These are phyloP conservation scores for Primulina tabacum DNA, from an alignment of 257 asterid species.

Conservation along the genomic window DNA sequence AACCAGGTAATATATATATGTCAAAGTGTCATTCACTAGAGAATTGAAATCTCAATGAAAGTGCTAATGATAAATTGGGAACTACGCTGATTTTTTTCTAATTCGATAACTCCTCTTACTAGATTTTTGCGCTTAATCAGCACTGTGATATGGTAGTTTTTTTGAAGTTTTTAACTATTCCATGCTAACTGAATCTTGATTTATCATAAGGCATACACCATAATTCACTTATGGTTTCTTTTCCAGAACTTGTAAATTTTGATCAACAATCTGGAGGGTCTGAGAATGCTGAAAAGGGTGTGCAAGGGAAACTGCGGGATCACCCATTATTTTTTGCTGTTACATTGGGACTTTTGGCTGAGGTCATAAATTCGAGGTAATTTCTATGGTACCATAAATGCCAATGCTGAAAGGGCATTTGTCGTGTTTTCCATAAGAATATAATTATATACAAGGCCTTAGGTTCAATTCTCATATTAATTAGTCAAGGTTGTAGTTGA, in stretches of 20 bases:
- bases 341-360: constrained; percentile 80
- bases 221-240: constrained; percentile 22
- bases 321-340: constrained; percentile 90
- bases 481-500: neutral
- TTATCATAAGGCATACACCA: neutral
- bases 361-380: constrained; percentile 92
- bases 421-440: neutral
- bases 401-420: neutral
- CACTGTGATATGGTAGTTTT: too few species aligned
- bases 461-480: constrained; percentile 6
- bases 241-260: constrained; percentile 37
- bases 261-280: constrained; percentile 36
- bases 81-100: neutral
- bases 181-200: neutral
- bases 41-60: neutral
- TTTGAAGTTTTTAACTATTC: too few species aligned
- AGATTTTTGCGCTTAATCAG: too few species aligned
- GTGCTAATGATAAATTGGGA: neutral
- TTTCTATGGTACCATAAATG: constrained; percentile 11
- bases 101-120: too few species aligned
- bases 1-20: too few species aligned
- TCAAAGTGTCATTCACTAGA: too few species aligned
- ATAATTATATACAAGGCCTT: neutral
- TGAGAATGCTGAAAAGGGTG: constrained; percentile 29
- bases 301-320: constrained; percentile 45